Conservation (phyloP, 306 rosid genomes). For the Casuarina equisetifolia region DNA sequence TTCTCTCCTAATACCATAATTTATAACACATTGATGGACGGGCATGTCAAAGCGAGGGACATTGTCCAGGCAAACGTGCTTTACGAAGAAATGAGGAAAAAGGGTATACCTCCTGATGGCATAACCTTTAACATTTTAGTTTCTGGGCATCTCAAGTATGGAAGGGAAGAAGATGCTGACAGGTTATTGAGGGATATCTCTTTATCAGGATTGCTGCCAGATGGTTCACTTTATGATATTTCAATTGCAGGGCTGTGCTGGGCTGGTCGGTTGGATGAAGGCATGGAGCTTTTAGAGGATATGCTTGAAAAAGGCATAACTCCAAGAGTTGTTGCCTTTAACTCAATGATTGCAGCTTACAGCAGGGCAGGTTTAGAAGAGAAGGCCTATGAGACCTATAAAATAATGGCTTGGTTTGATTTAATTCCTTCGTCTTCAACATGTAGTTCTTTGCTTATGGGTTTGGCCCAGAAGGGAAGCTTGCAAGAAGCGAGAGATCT, state of each 20-base stretch:
- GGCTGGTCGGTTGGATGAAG: slow-evolving; percentile 61
- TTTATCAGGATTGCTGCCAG: slow-evolving; percentile 36
- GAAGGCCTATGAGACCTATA: slow-evolving; percentile 56
- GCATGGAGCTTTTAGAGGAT: slow-evolving; percentile 46
- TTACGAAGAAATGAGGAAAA: slow-evolving; percentile 65
- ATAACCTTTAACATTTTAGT: slow-evolving; percentile 76
- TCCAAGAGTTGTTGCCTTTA: slow-evolving; percentile 59
- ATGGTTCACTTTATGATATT: slow-evolving; percentile 50
- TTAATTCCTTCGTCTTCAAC: slow-evolving; percentile 65
- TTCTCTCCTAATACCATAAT: slow-evolving; percentile 33
- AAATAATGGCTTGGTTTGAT: slow-evolving; percentile 45
- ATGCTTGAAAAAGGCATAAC: slow-evolving; percentile 65
- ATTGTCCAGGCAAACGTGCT: slow-evolving; percentile 60
- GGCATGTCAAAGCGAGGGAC: slow-evolving; percentile 77
- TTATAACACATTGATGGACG: slow-evolving; percentile 67
- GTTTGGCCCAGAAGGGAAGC: slow-evolving; percentile 60
- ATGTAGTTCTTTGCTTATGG: slow-evolving; percentile 63
- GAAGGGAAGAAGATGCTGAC: slow-evolving; percentile 58
- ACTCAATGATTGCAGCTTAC: slow-evolving; percentile 66
- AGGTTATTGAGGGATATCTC: slow-evolving; percentile 46
- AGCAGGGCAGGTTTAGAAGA: slow-evolving; percentile 61
- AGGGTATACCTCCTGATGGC: slow-evolving; percentile 54
- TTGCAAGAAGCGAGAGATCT: slow-evolving; percentile 59
- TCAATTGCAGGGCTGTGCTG: slow-evolving; percentile 62
- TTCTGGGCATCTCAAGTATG: slow-evolving; percentile 63